These are phyloP conservation scores for Pestalotiopsis sp. DNA, from an alignment of 2,329 filamentous ascomycete species.

Conservation along the genomic window DNA sequence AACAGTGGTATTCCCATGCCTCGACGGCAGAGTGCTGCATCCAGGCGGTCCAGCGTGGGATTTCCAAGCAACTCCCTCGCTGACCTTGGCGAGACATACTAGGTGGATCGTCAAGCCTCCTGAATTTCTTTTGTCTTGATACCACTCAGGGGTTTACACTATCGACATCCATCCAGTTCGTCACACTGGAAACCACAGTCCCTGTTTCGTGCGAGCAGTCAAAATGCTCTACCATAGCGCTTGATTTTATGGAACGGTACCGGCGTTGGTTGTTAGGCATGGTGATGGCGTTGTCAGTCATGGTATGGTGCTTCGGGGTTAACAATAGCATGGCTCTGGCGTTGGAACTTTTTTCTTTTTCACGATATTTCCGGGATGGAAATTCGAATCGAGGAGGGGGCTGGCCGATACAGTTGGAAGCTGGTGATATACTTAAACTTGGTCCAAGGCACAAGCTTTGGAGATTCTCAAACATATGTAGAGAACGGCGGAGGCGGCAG, in stretches of 20 bases:
- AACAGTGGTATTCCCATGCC: slow-evolving; percentile 24
- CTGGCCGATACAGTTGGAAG: not conserved
- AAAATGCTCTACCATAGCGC: not conserved
- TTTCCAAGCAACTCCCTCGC: slow-evolving; percentile 40
- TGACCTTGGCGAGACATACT: slow-evolving; percentile 59
- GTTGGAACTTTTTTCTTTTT: not conserved
- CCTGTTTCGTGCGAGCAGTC: not conserved
- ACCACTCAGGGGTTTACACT: not conserved
- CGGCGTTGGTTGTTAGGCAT: not conserved
- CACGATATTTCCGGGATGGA: not conserved
- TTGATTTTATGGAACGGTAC: not conserved
- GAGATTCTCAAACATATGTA: not conserved
- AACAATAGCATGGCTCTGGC: not conserved
- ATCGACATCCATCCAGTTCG: not conserved
- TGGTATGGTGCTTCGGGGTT: not conserved
- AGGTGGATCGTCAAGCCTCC: slow-evolving; percentile 17
- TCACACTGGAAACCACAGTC: not conserved
- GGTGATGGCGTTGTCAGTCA: not conserved
- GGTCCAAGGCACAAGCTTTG: not conserved
- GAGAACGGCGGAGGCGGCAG: slow-evolving; percentile 11
- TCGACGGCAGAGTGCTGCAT: slow-evolving; percentile 45
- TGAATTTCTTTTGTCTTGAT: slow-evolving; percentile 10
- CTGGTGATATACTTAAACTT: not conserved
- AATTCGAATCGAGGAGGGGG: not conserved
- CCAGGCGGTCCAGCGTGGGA: slow-evolving; percentile 8